phyloP scores from a whole-genome alignment of 2,329 filamentous ascomycete genomes.

The Chaetomium globosum region DNA sequence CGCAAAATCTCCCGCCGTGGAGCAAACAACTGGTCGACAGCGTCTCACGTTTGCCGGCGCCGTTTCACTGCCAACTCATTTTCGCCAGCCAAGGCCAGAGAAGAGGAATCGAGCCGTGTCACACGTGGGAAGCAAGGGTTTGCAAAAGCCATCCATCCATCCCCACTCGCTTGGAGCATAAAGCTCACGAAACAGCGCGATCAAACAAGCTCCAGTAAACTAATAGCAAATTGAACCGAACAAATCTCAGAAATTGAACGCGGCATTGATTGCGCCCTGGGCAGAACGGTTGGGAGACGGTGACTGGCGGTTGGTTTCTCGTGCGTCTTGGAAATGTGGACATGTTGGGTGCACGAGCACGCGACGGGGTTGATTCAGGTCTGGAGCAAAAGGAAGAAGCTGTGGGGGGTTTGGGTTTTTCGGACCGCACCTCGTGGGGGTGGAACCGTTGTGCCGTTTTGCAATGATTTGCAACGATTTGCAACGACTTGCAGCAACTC shows the following conservation, averaged over 20 bases:
- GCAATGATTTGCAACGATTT: not conserved
- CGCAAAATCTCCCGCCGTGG: too few relatives aligned
- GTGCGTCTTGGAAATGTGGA: not conserved
- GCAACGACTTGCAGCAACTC: not conserved
- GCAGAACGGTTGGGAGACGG: not conserved
- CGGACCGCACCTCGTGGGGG: conserved; percentile 2
- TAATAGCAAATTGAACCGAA: not conserved
- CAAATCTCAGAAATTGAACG: not conserved
- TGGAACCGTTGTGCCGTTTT: not conserved
- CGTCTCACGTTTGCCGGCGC: not conserved
- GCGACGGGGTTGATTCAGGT: not conserved
- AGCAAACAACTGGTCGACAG: not conserved
- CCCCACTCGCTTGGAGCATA: not conserved
- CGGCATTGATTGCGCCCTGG: not conserved
- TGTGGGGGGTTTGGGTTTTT: conserved; percentile 1
- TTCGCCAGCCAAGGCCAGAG: not conserved
- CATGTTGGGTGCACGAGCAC: too few relatives aligned
- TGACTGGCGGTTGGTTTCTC: not conserved
- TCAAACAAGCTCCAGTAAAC: not conserved
- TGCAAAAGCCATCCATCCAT: not conserved
- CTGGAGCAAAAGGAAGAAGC: not conserved
- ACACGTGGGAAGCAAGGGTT: not conserved
- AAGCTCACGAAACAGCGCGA: conserved; percentile 1
- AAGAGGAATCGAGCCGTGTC: not conserved
- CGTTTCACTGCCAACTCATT: not conserved